Conservation (phyloP, 176 grass and related monocot species). For the Eleusine coracana region DNA sequence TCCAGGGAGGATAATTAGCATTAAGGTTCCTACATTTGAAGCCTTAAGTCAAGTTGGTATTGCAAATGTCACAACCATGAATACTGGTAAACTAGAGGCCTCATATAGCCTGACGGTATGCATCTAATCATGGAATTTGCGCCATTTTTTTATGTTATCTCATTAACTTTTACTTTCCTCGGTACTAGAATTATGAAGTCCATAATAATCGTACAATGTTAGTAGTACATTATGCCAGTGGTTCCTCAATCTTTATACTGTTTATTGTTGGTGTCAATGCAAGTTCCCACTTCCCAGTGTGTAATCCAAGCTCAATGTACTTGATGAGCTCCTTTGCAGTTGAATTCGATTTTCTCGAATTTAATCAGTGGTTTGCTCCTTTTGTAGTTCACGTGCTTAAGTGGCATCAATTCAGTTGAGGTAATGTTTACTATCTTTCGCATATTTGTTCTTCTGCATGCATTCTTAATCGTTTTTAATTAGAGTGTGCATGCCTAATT, state of each 20-base stretch:
- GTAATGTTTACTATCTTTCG: slow-evolving; percentile 49
- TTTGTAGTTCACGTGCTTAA: slow-evolving; percentile 78
- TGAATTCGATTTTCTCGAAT: slow-evolving; percentile 20
- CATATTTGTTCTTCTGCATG: neutral
- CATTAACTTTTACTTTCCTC: neutral
- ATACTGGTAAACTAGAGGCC: slow-evolving; percentile 82
- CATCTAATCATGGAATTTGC: slow-evolving; percentile 28
- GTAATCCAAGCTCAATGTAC: neutral
- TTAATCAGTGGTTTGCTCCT: slow-evolving; percentile 28
- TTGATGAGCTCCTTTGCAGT: neutral
- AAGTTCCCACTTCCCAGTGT: neutral
- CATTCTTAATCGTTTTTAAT: too few relatives aligned
- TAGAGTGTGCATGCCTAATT: neutral
- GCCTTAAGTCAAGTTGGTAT: slow-evolving; percentile 79
- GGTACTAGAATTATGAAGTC: neutral
- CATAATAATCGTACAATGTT: neutral
- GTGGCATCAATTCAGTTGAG: slow-evolving; percentile 74
- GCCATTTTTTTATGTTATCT: neutral
- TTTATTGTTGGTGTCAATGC: neutral
- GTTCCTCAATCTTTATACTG: neutral
- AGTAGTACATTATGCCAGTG: neutral
- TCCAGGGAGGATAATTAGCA: slow-evolving; percentile 71
- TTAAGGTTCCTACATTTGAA: slow-evolving; percentile 76
- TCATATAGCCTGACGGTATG: slow-evolving; percentile 91
- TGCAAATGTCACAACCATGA: slow-evolving; percentile 66